Evolutionary conservation across 805 yeast species (phyloP), one percentile per base, ranked within the genome.

Genomic region (Sungouiella blattae): DNA sequence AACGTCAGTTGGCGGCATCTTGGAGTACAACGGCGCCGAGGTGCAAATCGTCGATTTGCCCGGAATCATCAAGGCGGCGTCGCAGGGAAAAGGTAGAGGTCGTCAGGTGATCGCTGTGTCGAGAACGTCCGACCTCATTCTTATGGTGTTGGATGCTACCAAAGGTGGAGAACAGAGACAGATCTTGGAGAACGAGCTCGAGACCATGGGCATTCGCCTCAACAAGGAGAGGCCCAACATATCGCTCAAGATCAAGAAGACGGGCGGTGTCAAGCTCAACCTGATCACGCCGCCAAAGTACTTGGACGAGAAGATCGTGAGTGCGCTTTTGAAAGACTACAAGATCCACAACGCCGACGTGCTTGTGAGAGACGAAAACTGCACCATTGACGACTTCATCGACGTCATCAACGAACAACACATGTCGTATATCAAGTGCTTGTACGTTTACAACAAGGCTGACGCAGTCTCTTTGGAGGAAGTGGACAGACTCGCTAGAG

Each of bases 1-100:
- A 58, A 91, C 98, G 0, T 87, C 96, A 0, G 97, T 91, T 14
- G 97, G 98, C 0, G 97, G 98, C 31, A 95, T 93, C 9, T 68
- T 91, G 49, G 91, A 88, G 56, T 88, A 91, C 56, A 87, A 88
- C 55, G 98, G 98, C 25, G 96, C 98, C 0, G 96, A 89, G 54
- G 88, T 91, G 43, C 98, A 91, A 64, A 82, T 93, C 47, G 91
- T 91, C n/a, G 98, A 91, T 73, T 66, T 91, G 34, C 98, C 98
- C 1, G 98, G 98, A 60, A 91, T 91, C 49, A 91, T 91, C 39
- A 87, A 86, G 57, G 98, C 98, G 28, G 98, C 98, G 4, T 74
- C 94, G 23, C 96, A 87, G 56, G 98, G 98, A 52, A 89, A 89
- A 61, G 98, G 98, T 50, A 78, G 98, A 60, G 98, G 98, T 38